Base-by-base conservation (phyloP, 352 stramenopile species). In the Discostella stelligera region DNA sequence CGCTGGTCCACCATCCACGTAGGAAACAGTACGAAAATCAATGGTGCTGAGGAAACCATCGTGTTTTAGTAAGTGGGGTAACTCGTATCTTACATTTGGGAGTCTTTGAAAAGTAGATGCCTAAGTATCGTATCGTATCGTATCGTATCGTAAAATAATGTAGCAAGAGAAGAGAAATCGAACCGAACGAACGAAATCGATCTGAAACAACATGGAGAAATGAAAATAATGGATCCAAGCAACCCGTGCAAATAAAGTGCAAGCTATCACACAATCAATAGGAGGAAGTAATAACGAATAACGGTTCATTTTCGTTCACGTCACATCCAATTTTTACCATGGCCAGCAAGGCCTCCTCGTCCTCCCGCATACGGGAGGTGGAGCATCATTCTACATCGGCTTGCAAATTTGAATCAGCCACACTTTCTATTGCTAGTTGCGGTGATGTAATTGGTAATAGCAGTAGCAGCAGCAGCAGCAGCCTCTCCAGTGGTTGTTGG, bases 381-480 rank as follows among this genome's bases (percentile, higher is more conserved):
- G 75, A 83, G 68, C 75, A 83, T 63, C 61, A 48, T 18, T 66
- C 75, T 52, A 60, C 64, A 37, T 83, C 75, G 3, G 65, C 65
- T 20, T 74, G 68, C 50, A 58, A 25, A 3, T 75, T 71, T 32
- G 54, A 59, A 49, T 48, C 67, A 9, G 49, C 67, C 30, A 59
- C 55, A 13, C 20, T 66, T n/a, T 7, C 64, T 25, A 64, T 78
- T 2, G 25, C 53, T 21, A 21, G 66, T 37, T 16, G 52, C 3
- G 10, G 9, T 50, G 25, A 69, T 14, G 23, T n/a, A 10, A 56
- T 1, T 18, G 39, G 27, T 44, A 32, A 32, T 6, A 32, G 5
- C 5, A 6, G 27, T 32, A 32, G 27, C 27, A 8, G 5, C 20
- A 39, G 20, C 11, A 18, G 21, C 1, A 13, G n/a, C n/a, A n/a